phyloP scores from a whole-genome alignment of 1,284 basidiomycete genomes.

The Sporisorium iseilematis-ciliati region DNA sequence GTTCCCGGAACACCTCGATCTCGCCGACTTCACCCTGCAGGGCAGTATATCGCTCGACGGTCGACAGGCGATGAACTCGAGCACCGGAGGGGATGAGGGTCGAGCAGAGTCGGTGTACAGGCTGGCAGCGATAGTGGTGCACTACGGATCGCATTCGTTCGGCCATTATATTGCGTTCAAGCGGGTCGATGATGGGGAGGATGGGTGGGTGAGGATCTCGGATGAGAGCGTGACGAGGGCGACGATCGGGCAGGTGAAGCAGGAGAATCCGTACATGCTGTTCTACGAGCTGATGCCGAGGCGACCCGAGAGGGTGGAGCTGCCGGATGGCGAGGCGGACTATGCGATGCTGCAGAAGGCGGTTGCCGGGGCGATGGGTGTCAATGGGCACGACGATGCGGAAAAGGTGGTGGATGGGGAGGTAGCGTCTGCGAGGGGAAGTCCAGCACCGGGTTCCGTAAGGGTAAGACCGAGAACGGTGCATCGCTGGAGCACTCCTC shows the following conservation, averaged over 20 bases:
- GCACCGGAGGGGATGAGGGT: background rate
- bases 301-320: slow-evolving; percentile 4
- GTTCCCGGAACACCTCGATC: slow-evolving; percentile 62
- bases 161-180: slow-evolving; percentile 68
- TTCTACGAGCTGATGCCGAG: slow-evolving; percentile 59
- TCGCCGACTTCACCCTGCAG: slow-evolving; percentile 51
- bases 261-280: slow-evolving; percentile 66
- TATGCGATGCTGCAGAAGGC: slow-evolving; percentile 36
- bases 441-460: slow-evolving; percentile 18
- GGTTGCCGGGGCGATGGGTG: slow-evolving; percentile 24
- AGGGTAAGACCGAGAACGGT: slow-evolving; percentile 34
- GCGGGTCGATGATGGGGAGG: slow-evolving; percentile 14
- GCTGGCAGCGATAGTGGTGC: slow-evolving; percentile 60
- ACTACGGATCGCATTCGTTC: slow-evolving; percentile 66
- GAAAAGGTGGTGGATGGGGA: background rate
- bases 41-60: slow-evolving; percentile 49
- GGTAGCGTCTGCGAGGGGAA: slow-evolving; percentile 1
- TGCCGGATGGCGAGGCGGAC: slow-evolving; percentile 18
- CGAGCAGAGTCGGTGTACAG: slow-evolving; percentile 38
- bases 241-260: slow-evolving; percentile 54
- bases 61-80: slow-evolving; percentile 26
- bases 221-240: slow-evolving; percentile 59
- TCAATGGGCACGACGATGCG: background rate
- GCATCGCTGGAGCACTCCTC: slow-evolving; percentile 43
- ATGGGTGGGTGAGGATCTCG: slow-evolving; percentile 61